Conservation (phyloP, 2,329 filamentous ascomycete species). For the Sporothrix schenckii region DNA sequence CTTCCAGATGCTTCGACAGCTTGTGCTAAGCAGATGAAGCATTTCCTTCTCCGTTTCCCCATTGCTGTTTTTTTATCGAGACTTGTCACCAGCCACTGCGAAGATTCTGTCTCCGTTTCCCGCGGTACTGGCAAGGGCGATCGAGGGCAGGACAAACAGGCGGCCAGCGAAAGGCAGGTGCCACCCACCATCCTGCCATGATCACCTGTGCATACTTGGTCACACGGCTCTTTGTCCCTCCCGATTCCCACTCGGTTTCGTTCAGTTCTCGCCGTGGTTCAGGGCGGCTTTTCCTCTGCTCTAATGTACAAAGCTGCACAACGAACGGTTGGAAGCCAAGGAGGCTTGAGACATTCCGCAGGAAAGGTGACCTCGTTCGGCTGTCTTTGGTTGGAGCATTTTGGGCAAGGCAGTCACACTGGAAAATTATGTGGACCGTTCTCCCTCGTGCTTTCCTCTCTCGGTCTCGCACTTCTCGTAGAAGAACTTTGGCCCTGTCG, state of each 20-base stretch:
- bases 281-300: neutral
- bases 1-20: slow-evolving; percentile 18
- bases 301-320: neutral
- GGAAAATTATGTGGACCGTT: neutral
- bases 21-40: too few relatives aligned
- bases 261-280: neutral
- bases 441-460: neutral
- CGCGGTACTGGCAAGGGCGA: neutral
- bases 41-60: neutral
- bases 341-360: slow-evolving; percentile 1
- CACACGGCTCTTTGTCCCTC: slow-evolving; percentile 23
- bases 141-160: neutral
- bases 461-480: neutral
- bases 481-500: neutral
- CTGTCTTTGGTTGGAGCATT: neutral
- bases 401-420: slow-evolving; percentile 14
- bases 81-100: neutral
- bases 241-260: neutral
- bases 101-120: neutral
- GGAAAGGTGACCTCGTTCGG: slow-evolving; percentile 21
- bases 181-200: slow-evolving; percentile 20
- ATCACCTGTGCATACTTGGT: slow-evolving; percentile 24
- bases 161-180: neutral
- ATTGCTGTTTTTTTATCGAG: too few relatives aligned
- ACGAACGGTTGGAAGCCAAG: slow-evolving; percentile 10